Percentiles rank a stretch among this genome's conserved stretches.
These are phyloP conservation scores for Volvariella volvacea DNA, from an alignment of 1,284 basidiomycete genomes.

Conservation along the genomic window DNA sequence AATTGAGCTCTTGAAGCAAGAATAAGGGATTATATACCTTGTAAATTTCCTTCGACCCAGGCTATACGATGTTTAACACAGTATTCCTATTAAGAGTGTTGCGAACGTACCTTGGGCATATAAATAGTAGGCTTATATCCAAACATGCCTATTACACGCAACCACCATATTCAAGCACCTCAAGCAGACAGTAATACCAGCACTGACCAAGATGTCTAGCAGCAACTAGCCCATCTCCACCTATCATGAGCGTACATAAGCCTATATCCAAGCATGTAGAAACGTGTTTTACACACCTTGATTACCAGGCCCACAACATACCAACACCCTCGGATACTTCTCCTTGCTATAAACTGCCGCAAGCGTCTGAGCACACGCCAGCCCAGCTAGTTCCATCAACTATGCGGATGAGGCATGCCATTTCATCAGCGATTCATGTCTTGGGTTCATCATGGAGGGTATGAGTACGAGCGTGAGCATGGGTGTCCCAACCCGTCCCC, in stretches of 20 bases:
- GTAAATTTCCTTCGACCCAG: slow-evolving; percentile 86
- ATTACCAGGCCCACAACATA: slow-evolving; percentile 96
- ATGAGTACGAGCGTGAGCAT: too few species aligned
- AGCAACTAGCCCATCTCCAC: slow-evolving; percentile 95
- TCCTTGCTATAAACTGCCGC: slow-evolving; percentile 68
- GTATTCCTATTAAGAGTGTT: background rate
- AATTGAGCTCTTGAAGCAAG: too few species aligned
- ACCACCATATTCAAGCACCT: slow-evolving; percentile 1
- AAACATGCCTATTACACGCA: slow-evolving; percentile 63
- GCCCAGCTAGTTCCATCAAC: slow-evolving; percentile 98
- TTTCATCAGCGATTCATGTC: too few species aligned
- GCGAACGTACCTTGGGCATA: slow-evolving; percentile 74
- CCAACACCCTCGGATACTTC: slow-evolving; percentile 70
- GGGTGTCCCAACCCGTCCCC: too few species aligned
- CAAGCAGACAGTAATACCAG: background rate
- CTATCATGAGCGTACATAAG: slow-evolving; percentile 14
- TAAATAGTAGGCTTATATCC: slow-evolving; percentile 82
- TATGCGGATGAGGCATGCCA: slow-evolving; percentile 22
- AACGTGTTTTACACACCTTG: slow-evolving; percentile 45
- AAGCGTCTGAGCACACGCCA: slow-evolving; percentile 90
- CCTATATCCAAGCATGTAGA: background rate
- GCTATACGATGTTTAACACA: slow-evolving; percentile 33
- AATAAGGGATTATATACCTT: slow-evolving; percentile 37
- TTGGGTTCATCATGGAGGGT: too few species aligned
- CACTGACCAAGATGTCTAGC: slow-evolving; percentile 82